Evolutionary conservation across 805 yeast species (phyloP).

Genomic region (Starmerella potacharoeniae): DNA sequence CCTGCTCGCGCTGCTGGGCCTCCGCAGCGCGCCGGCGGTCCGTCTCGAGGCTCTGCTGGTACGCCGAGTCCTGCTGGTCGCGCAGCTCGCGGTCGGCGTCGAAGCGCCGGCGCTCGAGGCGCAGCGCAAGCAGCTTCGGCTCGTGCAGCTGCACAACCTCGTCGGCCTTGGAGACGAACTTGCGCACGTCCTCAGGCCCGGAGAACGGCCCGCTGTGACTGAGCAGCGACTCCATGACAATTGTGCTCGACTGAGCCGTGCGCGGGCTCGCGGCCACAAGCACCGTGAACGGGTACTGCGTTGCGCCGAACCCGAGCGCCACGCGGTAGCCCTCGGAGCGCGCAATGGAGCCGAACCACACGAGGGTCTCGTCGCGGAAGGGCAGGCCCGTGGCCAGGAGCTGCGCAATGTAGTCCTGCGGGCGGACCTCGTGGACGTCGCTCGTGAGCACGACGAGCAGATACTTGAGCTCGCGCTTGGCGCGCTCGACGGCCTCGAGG

Average conservation of each 20-base stretch:
- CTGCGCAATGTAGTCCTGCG: constrained; percentile 37
- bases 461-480: constrained; percentile 61
- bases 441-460: constrained; percentile 63
- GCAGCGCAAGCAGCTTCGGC: constrained; percentile 47
- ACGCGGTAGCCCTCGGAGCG: constrained; percentile 76
- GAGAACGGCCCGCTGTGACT: constrained; percentile 38
- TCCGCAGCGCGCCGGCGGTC: constrained; percentile 39
- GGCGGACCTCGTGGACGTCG: constrained; percentile 54
- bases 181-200: neutral
- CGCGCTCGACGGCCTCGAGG: constrained; percentile 60
- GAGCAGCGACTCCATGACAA: constrained; percentile 50
- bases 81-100: constrained; percentile 46
- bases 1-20: constrained; percentile 27
- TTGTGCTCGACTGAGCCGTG: constrained; percentile 29
- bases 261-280: constrained; percentile 55
- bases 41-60: constrained; percentile 52
- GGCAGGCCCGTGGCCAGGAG: constrained; percentile 35
- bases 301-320: constrained; percentile 58
- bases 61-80: constrained; percentile 67
- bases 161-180: constrained; percentile 38
- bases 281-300: constrained; percentile 74
- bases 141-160: constrained; percentile 45
- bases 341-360: constrained; percentile 85
- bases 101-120: constrained; percentile 52
- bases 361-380: constrained; percentile 7